Percentiles rank a stretch among this genome's conserved stretches.
Conservation (phyloP, 352 stramenopile genomes). For the Phytophthora ramorum region DNA sequence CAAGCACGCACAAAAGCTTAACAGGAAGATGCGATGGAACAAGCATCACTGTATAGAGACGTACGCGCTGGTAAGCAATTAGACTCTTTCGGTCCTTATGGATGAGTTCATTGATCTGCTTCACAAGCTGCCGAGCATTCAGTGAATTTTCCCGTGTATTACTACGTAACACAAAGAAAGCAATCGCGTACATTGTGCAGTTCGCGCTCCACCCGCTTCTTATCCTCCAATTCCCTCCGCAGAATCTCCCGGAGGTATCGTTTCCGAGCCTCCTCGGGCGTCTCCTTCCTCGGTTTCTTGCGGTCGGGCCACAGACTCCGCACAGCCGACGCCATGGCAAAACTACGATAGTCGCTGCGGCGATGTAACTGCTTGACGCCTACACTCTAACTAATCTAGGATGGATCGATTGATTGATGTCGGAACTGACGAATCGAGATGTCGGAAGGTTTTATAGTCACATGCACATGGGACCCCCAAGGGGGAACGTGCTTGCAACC, state of each 20-base stretch:
- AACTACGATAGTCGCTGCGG: not conserved
- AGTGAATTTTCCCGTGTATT: not conserved
- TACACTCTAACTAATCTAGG: no score
- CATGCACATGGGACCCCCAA: conserved; percentile 53
- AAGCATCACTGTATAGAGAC: not conserved
- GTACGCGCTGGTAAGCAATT: conserved; percentile 57
- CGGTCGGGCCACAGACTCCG: conserved; percentile 14
- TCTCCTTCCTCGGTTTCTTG: conserved; percentile 43
- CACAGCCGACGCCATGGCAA: conserved; percentile 9
- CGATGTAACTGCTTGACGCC: no score
- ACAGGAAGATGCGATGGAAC: not conserved
- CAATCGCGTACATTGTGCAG: conserved; percentile 48
- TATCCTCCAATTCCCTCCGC: conserved; percentile 43
- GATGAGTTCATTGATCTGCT: conserved; percentile 73
- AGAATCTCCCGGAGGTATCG: conserved; percentile 53
- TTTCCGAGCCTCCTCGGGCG: conserved; percentile 46
- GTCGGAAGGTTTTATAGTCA: conserved; percentile 80
- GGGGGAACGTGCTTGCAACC: conserved; percentile 61
- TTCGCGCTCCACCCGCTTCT: conserved; percentile 45
- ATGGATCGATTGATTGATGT: conserved; percentile 6
- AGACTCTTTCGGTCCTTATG: conserved; percentile 65
- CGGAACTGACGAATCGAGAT: conserved; percentile 28
- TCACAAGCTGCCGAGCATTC: conserved; percentile 54
- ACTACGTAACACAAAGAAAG: not conserved
- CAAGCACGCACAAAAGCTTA: conserved; percentile 4